phyloP scores from a whole-genome alignment of 257 asterid genomes.

The Leptodermis oblonga region DNA sequence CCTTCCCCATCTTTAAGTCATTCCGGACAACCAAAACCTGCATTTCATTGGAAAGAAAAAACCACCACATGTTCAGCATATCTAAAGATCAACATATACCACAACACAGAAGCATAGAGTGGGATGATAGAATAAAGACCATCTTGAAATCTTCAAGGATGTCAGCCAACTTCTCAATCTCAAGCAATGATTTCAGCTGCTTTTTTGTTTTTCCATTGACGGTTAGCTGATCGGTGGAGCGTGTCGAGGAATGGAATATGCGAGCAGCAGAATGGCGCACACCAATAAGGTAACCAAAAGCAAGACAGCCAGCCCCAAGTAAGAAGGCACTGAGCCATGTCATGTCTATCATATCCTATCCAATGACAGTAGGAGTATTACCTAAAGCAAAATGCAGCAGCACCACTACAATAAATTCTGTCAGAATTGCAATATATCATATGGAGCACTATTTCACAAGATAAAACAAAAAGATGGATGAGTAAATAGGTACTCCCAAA shows the following conservation, averaged over 20 bases:
- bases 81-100: neutral
- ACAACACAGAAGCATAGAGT: neutral
- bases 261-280: constrained; percentile 41
- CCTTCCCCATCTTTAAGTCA: constrained; percentile 98
- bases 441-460: neutral
- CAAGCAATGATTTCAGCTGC: constrained; percentile 49
- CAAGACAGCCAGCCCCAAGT: constrained; percentile 79
- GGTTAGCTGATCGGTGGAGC: constrained; percentile 6
- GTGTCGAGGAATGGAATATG: neutral
- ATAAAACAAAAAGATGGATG: neutral
- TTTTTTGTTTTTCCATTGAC: constrained; percentile 43
- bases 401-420: constrained; percentile 18
- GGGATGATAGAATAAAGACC: constrained; percentile 35
- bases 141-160: constrained; percentile 85
- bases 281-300: constrained; percentile 72
- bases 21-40: constrained; percentile 98
- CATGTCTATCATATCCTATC: constrained; percentile 60
- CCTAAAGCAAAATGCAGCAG: constrained; percentile 28
- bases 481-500: neutral
- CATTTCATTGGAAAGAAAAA: constrained; percentile 23
- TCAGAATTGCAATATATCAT: neutral
- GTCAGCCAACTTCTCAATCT: constrained; percentile 81
- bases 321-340: constrained; percentile 67
- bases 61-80: neutral
- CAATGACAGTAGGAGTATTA: neutral